Evolutionary conservation across 352 stramenopile species (phyloP).

Genomic region (Paralagenidium karlingii): DNA sequence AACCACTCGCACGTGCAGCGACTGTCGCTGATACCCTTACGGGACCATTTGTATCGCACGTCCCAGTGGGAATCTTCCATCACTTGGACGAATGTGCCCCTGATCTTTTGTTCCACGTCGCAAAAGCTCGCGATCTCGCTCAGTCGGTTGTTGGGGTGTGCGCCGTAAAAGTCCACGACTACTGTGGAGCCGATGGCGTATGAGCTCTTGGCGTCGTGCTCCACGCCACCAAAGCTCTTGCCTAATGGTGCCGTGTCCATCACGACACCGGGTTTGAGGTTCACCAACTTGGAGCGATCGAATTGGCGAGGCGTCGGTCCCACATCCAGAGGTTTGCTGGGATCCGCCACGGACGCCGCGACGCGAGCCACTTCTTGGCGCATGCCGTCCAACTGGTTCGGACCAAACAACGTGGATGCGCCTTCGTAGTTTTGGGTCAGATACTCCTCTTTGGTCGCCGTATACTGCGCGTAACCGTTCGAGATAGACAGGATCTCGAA

Average conservation of each 20-base stretch:
- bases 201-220: conserved; percentile 8
- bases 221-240: conserved; percentile 13
- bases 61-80: conserved; percentile 45
- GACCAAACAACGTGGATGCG: conserved; percentile 54
- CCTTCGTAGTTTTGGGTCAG: conserved; percentile 52
- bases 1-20: conserved; percentile 32
- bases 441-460: conserved; percentile 56
- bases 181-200: conserved; percentile 21
- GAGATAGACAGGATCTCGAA: conserved; percentile 35
- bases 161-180: conserved; percentile 23
- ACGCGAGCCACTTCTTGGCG: conserved; percentile 34
- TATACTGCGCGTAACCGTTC: conserved; percentile 53
- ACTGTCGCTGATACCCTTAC: conserved; percentile 13
- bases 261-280: conserved; percentile 18
- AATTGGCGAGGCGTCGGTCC: conserved; percentile 22
- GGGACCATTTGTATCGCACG: conserved; percentile 20
- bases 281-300: conserved; percentile 16
- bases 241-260: conserved; percentile 12
- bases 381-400: conserved; percentile 41
- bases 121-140: conserved; percentile 26
- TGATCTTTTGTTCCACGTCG: conserved; percentile 15
- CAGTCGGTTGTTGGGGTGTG: conserved; percentile 29
- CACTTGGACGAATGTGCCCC: conserved; percentile 13
- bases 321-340: conserved; percentile 9
- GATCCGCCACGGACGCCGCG: conserved; percentile 13